phyloP scores from a whole-genome alignment of 2,329 filamentous ascomycete genomes.

The Diaporthe humulicola region DNA sequence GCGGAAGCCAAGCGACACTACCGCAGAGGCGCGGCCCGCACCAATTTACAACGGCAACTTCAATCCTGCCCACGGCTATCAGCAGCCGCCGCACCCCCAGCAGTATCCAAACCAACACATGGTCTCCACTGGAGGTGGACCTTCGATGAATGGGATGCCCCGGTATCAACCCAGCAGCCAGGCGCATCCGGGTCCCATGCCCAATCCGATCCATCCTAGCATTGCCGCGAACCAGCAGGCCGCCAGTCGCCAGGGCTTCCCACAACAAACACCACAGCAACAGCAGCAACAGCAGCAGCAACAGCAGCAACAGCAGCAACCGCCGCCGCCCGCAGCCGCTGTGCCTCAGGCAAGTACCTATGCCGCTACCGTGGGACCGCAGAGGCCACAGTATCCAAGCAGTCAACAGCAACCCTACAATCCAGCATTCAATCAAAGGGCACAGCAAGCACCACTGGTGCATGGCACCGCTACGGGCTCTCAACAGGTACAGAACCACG shows the following conservation, averaged over 20 bases:
- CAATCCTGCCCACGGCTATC: constrained; percentile 35
- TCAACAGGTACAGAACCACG: constrained; percentile 10
- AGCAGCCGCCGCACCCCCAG: constrained; percentile 40
- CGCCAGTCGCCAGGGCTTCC: constrained; percentile 26
- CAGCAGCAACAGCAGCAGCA: neutral
- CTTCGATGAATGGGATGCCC: constrained; percentile 32
- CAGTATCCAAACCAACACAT: constrained; percentile 43
- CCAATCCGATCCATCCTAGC: constrained; percentile 16
- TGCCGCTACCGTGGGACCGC: neutral
- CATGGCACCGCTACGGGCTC: constrained; percentile 4
- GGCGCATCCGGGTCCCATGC: constrained; percentile 25
- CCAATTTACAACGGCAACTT: constrained; percentile 45
- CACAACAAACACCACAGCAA: constrained; percentile 22
- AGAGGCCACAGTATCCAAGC: constrained; percentile 34
- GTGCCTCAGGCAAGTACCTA: constrained; percentile 27
- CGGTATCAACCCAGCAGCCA: constrained; percentile 37
- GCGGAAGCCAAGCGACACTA: constrained; percentile 63
- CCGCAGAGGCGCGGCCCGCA: constrained; percentile 47
- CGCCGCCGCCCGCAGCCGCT: neutral
- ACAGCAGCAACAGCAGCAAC: neutral
- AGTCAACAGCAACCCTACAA: constrained; percentile 47
- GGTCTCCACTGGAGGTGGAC: constrained; percentile 27
- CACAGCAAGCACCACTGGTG: constrained; percentile 36
- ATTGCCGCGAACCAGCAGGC: constrained; percentile 18
- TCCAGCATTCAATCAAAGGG: constrained; percentile 48